A percentile compares a stretch with the other conserved stretches of the same genome.
phyloP scores from a whole-genome alignment of 78 protist species.

The Capsaspora owczarzaki region DNA sequence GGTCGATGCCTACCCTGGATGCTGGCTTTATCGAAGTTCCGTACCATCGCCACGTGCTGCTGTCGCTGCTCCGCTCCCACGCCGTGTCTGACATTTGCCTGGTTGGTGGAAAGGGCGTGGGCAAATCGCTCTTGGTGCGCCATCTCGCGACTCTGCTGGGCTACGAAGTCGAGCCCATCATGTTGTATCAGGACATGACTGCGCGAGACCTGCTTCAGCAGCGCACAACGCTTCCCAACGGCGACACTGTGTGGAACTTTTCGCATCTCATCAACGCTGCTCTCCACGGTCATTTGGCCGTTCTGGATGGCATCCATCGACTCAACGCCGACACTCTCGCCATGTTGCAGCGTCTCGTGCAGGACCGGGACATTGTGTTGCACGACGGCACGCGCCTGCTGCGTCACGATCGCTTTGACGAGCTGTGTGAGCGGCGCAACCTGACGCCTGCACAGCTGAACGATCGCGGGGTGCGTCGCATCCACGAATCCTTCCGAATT shows the following conservation, averaged over 20 bases:
- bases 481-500: conserved; percentile 58
- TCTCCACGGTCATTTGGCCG: conserved; percentile 26
- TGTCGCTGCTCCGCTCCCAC: not conserved
- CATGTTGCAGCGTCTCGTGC: conserved; percentile 6
- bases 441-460: not conserved
- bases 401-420: not conserved
- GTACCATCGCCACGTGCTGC: not conserved
- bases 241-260: conserved; percentile 51
- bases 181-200: conserved; percentile 49
- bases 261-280: conserved; percentile 49
- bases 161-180: not conserved
- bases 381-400: conserved; percentile 47
- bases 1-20: no score
- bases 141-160: conserved; percentile 17
- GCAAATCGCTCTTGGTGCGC: conserved; percentile 15
- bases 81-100: conserved; percentile 13
- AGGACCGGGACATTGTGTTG: conserved; percentile 12
- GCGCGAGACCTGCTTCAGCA: conserved; percentile 41
- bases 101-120: conserved; percentile 25
- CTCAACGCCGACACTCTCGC: conserved; percentile 9
- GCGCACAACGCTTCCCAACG: conserved; percentile 25
- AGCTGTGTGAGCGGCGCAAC: not conserved
- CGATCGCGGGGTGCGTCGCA: not conserved
- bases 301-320: conserved; percentile 59
- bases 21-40: not conserved